Evolutionary conservation across 2,329 filamentous ascomycete genomes (phyloP).

Genomic region (Beauveria brongniartii): DNA sequence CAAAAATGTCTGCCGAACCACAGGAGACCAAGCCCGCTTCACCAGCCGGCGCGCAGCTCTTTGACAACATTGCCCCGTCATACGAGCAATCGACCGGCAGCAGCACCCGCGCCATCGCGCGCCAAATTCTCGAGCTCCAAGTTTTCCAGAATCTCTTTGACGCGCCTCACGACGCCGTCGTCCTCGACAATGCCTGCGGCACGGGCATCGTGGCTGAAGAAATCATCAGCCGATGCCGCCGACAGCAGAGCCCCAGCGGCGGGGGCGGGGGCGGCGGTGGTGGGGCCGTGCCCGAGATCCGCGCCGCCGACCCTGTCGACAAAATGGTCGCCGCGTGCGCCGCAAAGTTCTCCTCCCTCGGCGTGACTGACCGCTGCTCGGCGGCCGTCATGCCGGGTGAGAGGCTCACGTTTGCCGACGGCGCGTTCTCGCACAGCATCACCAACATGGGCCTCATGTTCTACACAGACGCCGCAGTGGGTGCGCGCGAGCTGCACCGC

Average conservation of each 20-base stretch:
- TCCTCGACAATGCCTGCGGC: conserved; percentile 23
- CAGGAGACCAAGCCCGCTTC: neutral
- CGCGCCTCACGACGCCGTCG: neutral
- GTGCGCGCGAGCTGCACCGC: conserved; percentile 28
- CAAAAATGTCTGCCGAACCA: neutral
- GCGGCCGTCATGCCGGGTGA: conserved; percentile 17
- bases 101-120: conserved; percentile 15
- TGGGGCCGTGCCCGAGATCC: conserved; percentile 4
- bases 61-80: conserved; percentile 6
- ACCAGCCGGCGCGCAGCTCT: neutral
- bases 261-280: neutral
- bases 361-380: conserved; percentile 7
- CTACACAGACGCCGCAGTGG: conserved; percentile 22
- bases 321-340: conserved; percentile 17
- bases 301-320: conserved; percentile 15
- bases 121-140: conserved; percentile 8
- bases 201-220: conserved; percentile 18
- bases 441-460: conserved; percentile 33
- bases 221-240: conserved; percentile 11
- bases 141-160: neutral
- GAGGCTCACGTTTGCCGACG: conserved; percentile 19
- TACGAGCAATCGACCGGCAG: conserved; percentile 17
- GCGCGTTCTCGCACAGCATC: conserved; percentile 28
- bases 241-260: neutral
- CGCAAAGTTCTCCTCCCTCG: conserved; percentile 11